Evolutionary conservation across 306 rosid species (phyloP), one percentile per base, ranked within the genome.

Genomic region (Lathyrus sativus): DNA sequence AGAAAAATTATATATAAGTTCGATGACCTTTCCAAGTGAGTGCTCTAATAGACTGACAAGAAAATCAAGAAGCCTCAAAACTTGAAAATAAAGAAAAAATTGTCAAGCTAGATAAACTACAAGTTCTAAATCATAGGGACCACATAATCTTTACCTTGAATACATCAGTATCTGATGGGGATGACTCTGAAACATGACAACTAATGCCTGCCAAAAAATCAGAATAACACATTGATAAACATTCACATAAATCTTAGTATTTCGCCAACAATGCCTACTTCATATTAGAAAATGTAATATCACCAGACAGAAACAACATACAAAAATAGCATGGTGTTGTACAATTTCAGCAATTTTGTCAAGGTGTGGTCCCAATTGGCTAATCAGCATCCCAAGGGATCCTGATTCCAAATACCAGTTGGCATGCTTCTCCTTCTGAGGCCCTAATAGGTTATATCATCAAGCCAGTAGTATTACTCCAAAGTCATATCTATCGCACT

Each of bases 291-390:
- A 80, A 62, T 19, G n/a, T n/a, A 74, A 74, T 55, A 55, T 54
- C 75, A 65, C 28, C 35, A 67, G 6, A 76, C 68, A 79, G 48
- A 83, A 66, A 70, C 15, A 56, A 86, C 99, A 53, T 86, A 93
- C 99, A 70, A 95, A 93, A 67, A 93, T 84, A 68, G 97, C 90
- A 84, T 90, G 91, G 74, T 88, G 95, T 70, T 86, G 92, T 72
- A 93, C 85, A 71, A 93, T 86, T 75, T 84, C 95, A 7, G 95
- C 88, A 81, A 88, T 78, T 83, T 88, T 85, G 51, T 87, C 92
- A 69, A 93, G 85, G 67, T 93, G 96, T 53, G 80, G 91, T 45
- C 65, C 79, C 74, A 93, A 79, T 77, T 93, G 97, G 75, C 82
- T 69, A 55, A 78, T 82, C 78, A 93, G 80, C 85, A 88, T 93